These are phyloP conservation scores for Colletotrichum echinochloae DNA, from an alignment of 2,329 filamentous ascomycete species.

Conservation along the genomic window DNA sequence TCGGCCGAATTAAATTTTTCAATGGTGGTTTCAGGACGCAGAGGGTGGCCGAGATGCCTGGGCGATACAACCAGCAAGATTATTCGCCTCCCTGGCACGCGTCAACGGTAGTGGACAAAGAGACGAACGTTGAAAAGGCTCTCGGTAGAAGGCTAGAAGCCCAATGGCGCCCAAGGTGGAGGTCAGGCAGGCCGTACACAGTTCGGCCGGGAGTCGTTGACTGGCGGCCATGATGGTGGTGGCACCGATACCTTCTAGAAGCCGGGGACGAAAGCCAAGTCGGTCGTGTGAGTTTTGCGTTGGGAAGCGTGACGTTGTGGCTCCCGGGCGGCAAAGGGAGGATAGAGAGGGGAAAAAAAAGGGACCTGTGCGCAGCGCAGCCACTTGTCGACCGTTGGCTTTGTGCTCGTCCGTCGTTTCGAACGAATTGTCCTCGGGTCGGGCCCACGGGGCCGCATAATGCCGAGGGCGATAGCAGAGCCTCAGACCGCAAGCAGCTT, in stretches of 20 bases:
- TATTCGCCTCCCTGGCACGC: constrained; percentile 21
- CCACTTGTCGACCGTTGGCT: constrained; percentile 1
- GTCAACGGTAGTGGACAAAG: constrained; percentile 15
- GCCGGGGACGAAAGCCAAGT: constrained; percentile 18
- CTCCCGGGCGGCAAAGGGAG: constrained; percentile 8
- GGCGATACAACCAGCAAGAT: constrained; percentile 17
- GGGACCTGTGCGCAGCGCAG: constrained; percentile 12
- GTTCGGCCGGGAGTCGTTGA: constrained; percentile 23
- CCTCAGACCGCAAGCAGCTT: constrained; percentile 6
- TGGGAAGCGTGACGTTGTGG: constrained; percentile 2
- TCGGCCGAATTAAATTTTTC: constrained; percentile 38
- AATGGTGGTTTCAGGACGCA: constrained; percentile 37
- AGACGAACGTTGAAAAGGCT: constrained; percentile 37
- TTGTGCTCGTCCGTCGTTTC: not conserved
- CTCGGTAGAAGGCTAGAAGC: constrained; percentile 15
- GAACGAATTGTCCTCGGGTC: not conserved
- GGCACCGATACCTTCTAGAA: constrained; percentile 34
- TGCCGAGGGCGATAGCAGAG: not conserved
- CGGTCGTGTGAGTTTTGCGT: constrained; percentile 7
- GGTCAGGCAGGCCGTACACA: constrained; percentile 25
- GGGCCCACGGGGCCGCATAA: not conserved
- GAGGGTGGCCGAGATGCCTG: constrained; percentile 13
- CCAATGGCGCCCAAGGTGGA: constrained; percentile 40
- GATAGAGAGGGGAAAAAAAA: no score
- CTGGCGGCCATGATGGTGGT: constrained; percentile 12